Evolutionary conservation across 768 basidiomycete genomes (phyloP), one percentile per base, ranked within the genome.

Genomic region (Rickenella mellea): DNA sequence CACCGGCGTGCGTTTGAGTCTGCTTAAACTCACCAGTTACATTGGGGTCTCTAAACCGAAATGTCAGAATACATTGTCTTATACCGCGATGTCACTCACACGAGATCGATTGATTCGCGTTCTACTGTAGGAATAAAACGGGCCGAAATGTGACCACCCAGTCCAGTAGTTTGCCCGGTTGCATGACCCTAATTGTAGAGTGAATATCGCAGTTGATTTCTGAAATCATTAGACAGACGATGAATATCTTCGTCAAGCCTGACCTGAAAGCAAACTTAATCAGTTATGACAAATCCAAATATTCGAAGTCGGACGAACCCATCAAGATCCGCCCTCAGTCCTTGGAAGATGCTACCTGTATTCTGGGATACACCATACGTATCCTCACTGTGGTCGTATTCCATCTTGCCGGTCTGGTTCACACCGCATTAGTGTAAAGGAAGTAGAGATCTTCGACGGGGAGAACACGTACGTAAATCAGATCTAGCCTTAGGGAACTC

Each of bases 91-190:
- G 9, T 27, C 27, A 43, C 79, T 60, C 54, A 87, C 82, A 90
- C 82, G 24, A 93, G 66, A 61, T 89, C 91, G 48, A 93, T 83
- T 0, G 84, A 85, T 63, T 98, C 94, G 47, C 94, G 76, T 59
- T 98, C 94, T 6, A 98, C 93, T 0, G 93, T 97, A 8, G 91
- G 88, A 44, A 98, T 93, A 55, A 96, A 96, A 2, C 92, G 70
- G 7, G 86, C 81, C 0, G 89, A 69, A 52, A 83, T 68, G 44
- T 81, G 75, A 0, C 78, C 78, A 2, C 73, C 75, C 9, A 74
- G 67, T 25, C 94, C 93, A 1, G 92, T 94, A 8, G 91, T 94
- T 62, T 98, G 94, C 4, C 73, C 82, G 3, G 91, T 96, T 12
- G 89, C 78, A 58, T 93, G 90, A 11, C 90, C 89, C 46, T 93